These are phyloP conservation scores for Didymella keratinophila DNA, from an alignment of 2,329 filamentous ascomycete species.

Conservation along the genomic window DNA sequence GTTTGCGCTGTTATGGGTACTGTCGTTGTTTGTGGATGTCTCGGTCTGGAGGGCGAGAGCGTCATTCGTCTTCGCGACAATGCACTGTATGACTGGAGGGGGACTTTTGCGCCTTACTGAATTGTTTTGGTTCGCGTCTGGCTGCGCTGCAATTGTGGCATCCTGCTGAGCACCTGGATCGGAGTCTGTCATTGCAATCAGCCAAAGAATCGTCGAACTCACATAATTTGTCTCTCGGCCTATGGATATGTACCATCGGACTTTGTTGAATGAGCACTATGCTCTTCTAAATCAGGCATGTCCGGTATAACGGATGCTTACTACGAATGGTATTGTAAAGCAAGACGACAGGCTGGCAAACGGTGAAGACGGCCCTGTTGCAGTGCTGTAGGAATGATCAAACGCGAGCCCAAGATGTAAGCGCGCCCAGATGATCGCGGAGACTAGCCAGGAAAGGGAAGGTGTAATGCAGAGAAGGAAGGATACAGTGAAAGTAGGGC, in stretches of 20 bases:
- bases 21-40: not conserved
- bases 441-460: not conserved
- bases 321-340: not conserved
- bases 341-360: not conserved
- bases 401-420: not conserved
- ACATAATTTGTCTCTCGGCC: not conserved
- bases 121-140: not conserved
- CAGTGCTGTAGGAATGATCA: not conserved
- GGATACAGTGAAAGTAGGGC: not conserved
- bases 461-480: not conserved
- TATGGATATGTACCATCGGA: not conserved
- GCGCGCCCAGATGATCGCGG: not conserved
- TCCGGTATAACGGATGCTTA: not conserved
- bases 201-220: not conserved
- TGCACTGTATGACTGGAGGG: not conserved
- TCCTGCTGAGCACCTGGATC: not conserved
- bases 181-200: not conserved
- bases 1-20: not conserved
- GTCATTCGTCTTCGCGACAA: not conserved
- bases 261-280: not conserved
- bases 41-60: not conserved
- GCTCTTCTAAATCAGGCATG: not conserved
- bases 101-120: not conserved
- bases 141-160: not conserved
- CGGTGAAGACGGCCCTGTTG: not conserved